Percentiles rank a stretch among this genome's conserved stretches.
These are phyloP conservation scores for Planoprotostelium fungivorum DNA, from an alignment of 78 protist species.

Conservation along the genomic window DNA sequence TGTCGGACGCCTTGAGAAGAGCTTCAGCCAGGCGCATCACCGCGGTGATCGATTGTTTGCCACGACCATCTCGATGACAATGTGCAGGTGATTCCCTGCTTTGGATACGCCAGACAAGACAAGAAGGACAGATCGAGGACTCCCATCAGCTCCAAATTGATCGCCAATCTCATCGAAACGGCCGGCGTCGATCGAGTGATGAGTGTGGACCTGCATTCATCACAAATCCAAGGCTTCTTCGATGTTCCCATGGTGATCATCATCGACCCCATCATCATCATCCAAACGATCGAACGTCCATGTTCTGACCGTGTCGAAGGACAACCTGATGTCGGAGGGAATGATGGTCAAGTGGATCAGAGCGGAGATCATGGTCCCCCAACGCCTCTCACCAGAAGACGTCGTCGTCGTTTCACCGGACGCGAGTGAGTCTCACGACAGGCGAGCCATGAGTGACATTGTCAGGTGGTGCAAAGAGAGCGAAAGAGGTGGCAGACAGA, in stretches of 20 bases:
- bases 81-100: constrained; percentile 38
- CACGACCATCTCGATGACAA: not conserved
- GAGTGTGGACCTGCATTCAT: constrained; percentile 76
- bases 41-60: constrained; percentile 27
- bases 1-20: constrained; percentile 72
- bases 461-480: constrained; percentile 72
- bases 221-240: constrained; percentile 71
- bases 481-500: constrained; percentile 59
- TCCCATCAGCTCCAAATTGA: constrained; percentile 79
- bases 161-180: constrained; percentile 74
- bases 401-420: constrained; percentile 70
- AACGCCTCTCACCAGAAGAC: not conserved
- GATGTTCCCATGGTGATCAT: constrained; percentile 69
- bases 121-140: constrained; percentile 73
- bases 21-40: constrained; percentile 79
- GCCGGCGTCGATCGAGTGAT: constrained; percentile 82
- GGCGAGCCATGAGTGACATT: not conserved
- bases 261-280: not conserved
- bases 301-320: not conserved
- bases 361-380: constrained; percentile 6
- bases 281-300: not conserved
- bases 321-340: constrained; percentile 72
- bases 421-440: constrained; percentile 11
- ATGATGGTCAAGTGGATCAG: constrained; percentile 60
- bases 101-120: constrained; percentile 77